Evolutionary conservation across 2,329 filamentous ascomycete species (phyloP), one percentile per base, ranked within the genome.

Genomic region (Dendrostoma leiphaemia): DNA sequence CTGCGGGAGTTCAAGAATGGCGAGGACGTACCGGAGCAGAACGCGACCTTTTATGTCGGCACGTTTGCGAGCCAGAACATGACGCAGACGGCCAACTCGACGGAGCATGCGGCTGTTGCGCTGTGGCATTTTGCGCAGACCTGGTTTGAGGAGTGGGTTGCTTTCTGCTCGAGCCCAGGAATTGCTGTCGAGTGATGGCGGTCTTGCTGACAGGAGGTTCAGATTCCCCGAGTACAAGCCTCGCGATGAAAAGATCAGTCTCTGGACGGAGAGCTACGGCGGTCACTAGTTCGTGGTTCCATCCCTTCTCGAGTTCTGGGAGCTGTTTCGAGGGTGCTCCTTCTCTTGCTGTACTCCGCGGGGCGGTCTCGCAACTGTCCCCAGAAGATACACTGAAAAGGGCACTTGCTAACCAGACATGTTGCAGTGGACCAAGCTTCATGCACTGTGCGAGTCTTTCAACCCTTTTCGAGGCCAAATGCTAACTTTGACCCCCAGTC

Each of bases 81-180:
- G 8, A 72, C 71, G 3, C 62, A 68, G 2, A 74, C 75, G 5
- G 72, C 77, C 0, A 76, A 76, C 34, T 74, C 70, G 9, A 80
- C 77, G 0, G 67, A 71, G 34, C 78, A 79, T 58, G 76, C 77
- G 8, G 79, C 79, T 13, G 70, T 73, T 49, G 73, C 77, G 3
- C 63, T 83, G 3, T 83, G 80, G 78, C 72, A 79, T 59, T 83
- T 83, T 62, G 71, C 77, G 0, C 80, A 83, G 62, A 72, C 73
- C 0, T 83, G 79, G 77, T 80, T 81, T 53, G 69, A 77, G 35
- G 79, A 82, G 62, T 60, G 43, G 48, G 57, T 52, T 10, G 15
- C 23, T 4, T 21, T 10, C 34, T 17, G 12, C 12, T 12, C 17
- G 2, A 21, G 2, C 15, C 4, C 5, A 4, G 1, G 3, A 10